Percentiles rank a stretch among this genome's conserved stretches.
Conservation (phyloP, 257 asterid genomes). For the Hygrophila difformis region DNA sequence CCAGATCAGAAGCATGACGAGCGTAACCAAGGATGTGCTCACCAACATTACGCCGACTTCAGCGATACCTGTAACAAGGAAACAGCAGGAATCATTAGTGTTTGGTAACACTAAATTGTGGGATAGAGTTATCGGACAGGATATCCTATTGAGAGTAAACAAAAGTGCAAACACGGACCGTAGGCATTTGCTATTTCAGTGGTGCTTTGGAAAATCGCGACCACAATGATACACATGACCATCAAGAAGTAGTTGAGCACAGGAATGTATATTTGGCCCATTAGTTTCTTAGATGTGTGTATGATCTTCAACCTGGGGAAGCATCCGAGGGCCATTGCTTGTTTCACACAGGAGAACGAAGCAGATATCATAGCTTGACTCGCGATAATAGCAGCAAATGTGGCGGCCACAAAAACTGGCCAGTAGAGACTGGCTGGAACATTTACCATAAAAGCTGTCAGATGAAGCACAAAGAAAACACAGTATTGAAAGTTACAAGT, state of each 20-base stretch:
- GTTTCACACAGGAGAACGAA: constrained; percentile 89
- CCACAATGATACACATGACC: constrained; percentile 89
- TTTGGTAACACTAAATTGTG: no score
- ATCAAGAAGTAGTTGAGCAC: constrained; percentile 85
- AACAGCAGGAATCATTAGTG: not conserved
- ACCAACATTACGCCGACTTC: constrained; percentile 98
- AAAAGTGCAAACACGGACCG: constrained; percentile 34
- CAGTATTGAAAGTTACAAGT: not conserved
- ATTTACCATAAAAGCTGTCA: constrained; percentile 20
- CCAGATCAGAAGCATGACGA: constrained; percentile 93
- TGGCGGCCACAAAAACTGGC: constrained; percentile 82
- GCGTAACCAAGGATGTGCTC: constrained; percentile 75
- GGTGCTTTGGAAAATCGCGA: constrained; percentile 81
- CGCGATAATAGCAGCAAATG: constrained; percentile 88
- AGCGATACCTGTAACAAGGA: constrained; percentile 62
- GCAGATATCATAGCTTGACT: constrained; percentile 99
- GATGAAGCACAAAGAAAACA: not conserved
- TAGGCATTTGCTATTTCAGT: constrained; percentile 84
- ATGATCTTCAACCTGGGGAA: constrained; percentile 89
- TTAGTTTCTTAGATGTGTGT: constrained; percentile 76
- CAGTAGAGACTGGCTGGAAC: constrained; percentile 66
- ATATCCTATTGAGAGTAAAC: not conserved
- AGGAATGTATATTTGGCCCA: constrained; percentile 96
- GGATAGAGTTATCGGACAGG: no score
- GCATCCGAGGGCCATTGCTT: constrained; percentile 97